Percentiles rank a stretch among this genome's conserved stretches.
These are phyloP conservation scores for Penicillium italicum DNA, from an alignment of 2,329 filamentous ascomycete species.

Conservation along the genomic window DNA sequence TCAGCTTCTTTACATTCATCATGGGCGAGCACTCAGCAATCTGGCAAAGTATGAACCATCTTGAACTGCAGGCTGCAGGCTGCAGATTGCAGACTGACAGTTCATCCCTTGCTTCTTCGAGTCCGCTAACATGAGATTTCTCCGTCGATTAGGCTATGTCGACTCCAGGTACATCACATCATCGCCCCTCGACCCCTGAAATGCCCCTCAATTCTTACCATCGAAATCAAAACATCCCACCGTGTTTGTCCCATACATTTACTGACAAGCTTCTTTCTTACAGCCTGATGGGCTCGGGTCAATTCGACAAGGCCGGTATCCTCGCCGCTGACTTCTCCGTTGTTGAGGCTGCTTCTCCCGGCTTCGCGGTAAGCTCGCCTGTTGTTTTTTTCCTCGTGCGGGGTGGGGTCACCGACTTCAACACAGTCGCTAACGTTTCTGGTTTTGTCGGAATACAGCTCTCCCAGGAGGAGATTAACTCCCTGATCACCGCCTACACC, in stretches of 20 bases:
- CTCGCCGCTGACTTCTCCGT: constrained; percentile 77
- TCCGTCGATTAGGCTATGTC: constrained; percentile 52
- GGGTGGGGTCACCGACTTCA: not conserved
- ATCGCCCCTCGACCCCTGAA: not conserved
- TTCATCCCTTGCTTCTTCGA: constrained; percentile 1
- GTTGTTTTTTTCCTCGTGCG: constrained; percentile 3
- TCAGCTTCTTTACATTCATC: constrained; percentile 14
- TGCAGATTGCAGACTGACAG: not conserved
- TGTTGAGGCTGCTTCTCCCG: constrained; percentile 67
- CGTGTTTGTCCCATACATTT: not conserved
- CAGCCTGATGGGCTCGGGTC: constrained; percentile 75
- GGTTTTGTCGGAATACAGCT: constrained; percentile 39
- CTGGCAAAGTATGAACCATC: constrained; percentile 33
- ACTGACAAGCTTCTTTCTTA: constrained; percentile 15
- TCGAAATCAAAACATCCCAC: not conserved
- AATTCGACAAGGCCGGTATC: constrained; percentile 81
- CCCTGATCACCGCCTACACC: constrained; percentile 52
- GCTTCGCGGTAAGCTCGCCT: constrained; percentile 64
- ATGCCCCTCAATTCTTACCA: constrained; percentile 7
- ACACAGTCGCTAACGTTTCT: not conserved
- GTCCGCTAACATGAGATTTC: constrained; percentile 16
- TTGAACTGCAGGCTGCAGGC: not conserved
- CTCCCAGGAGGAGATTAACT: constrained; percentile 53
- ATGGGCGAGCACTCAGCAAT: constrained; percentile 39
- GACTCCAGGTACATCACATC: constrained; percentile 56